Percentiles rank a stretch among this genome's conserved stretches.
Evolutionary conservation across 345 rosid genomes (phyloP).

Genomic region (Atalantia buxifolia): DNA sequence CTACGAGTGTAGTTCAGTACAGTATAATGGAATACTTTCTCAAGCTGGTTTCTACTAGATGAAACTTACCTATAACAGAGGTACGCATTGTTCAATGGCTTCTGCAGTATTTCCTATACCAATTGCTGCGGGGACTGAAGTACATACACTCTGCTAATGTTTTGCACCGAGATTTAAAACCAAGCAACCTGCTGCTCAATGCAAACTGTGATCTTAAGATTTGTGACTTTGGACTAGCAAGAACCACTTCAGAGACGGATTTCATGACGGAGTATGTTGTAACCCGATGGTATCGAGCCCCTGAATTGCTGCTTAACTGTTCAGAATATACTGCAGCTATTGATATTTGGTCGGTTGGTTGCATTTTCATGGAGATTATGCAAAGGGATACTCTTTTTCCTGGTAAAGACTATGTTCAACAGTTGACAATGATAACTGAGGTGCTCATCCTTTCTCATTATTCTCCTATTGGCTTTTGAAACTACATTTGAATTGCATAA

Average conservation of each 20-base stretch:
- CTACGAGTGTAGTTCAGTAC: not conserved
- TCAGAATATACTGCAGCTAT: constrained; percentile 78
- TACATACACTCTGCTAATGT: constrained; percentile 84
- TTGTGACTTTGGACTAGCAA: constrained; percentile 87
- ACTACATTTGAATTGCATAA: not conserved
- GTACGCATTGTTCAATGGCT: not conserved
- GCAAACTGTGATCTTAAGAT: constrained; percentile 70
- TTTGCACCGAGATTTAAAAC: constrained; percentile 83
- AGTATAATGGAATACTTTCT: not conserved
- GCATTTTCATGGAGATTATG: constrained; percentile 80
- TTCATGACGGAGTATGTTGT: constrained; percentile 90
- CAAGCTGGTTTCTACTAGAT: not conserved
- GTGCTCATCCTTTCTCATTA: constrained; percentile 30
- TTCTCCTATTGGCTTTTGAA: not conserved
- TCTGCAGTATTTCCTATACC: constrained; percentile 79
- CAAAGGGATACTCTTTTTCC: constrained; percentile 76
- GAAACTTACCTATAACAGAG: not conserved
- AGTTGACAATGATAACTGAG: constrained; percentile 74
- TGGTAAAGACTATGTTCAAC: constrained; percentile 90
- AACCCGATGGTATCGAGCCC: constrained; percentile 80
- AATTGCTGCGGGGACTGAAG: constrained; percentile 74
- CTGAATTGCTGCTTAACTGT: constrained; percentile 71
- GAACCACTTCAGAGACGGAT: constrained; percentile 82
- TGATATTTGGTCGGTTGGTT: constrained; percentile 95
- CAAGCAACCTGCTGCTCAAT: constrained; percentile 76